Conservation (phyloP, 1,139 yeast genomes). For the Debaryomyces coudertii region DNA sequence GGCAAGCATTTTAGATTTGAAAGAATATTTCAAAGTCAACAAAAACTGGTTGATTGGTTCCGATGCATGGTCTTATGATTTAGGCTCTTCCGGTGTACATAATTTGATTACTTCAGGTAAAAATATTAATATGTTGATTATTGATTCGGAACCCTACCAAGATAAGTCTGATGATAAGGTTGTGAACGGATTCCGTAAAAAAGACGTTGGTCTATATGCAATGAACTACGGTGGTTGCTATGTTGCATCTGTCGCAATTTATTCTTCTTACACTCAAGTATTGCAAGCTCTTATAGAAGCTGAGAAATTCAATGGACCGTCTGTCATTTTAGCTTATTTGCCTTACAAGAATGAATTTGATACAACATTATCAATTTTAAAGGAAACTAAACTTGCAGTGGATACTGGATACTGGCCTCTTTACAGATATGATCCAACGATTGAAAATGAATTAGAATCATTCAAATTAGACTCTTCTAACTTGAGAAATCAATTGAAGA, state of each 20-base stretch:
- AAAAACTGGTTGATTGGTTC: slow-evolving; percentile 90
- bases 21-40: slow-evolving; percentile 48
- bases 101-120: slow-evolving; percentile 74
- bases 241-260: slow-evolving; percentile 94
- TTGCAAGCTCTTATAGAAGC: slow-evolving; percentile 90
- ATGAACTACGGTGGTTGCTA: slow-evolving; percentile 91
- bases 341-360: slow-evolving; percentile 73
- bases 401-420: slow-evolving; percentile 97
- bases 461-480: slow-evolving; percentile 86
- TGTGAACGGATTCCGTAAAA: slow-evolving; percentile 62
- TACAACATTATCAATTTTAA: slow-evolving; percentile 71
- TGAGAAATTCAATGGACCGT: slow-evolving; percentile 84
- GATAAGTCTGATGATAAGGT: slow-evolving; percentile 32
- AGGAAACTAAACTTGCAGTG: slow-evolving; percentile 87
- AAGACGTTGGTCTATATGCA: slow-evolving; percentile 92
- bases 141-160: slow-evolving; percentile 87
- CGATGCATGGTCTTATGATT: slow-evolving; percentile 93
- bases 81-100: slow-evolving; percentile 92
- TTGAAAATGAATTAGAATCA: slow-evolving; percentile 49
- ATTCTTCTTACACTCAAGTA: slow-evolving; percentile 91
- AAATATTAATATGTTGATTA: slow-evolving; percentile 81
- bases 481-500: slow-evolving; percentile 73
- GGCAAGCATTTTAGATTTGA: slow-evolving; percentile 46
- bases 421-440: slow-evolving; percentile 76
- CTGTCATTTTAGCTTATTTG: slow-evolving; percentile 85